These are phyloP conservation scores for Ophiostoma quercus DNA, from an alignment of 2,329 filamentous ascomycete genomes.

Conservation along the genomic window DNA sequence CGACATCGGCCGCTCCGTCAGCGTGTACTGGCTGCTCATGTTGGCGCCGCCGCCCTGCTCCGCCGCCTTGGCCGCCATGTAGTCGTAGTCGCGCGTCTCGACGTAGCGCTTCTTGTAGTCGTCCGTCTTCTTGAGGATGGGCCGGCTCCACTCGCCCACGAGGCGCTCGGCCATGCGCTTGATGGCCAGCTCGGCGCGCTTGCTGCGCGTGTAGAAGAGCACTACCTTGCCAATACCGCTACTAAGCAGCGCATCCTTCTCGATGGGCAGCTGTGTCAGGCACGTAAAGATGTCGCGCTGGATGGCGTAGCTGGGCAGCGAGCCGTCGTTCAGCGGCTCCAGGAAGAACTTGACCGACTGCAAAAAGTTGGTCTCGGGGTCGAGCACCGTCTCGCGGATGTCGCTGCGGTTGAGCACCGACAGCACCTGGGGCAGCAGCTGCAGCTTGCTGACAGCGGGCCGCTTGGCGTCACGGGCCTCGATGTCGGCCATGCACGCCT, in stretches of 20 bases:
- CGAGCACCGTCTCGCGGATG: conserved; percentile 75
- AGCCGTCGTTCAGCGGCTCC: conserved; percentile 89
- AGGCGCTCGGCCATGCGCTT: conserved; percentile 90
- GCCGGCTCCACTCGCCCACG: conserved; percentile 92
- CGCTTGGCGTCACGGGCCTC: conserved; percentile 70
- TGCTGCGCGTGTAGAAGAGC: conserved; percentile 94
- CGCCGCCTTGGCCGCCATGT: conserved; percentile 50
- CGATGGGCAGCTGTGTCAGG: conserved; percentile 73
- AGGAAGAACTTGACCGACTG: conserved; percentile 96
- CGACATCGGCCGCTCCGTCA: conserved; percentile 45
- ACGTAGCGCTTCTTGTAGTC: conserved; percentile 83
- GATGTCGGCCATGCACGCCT: conserved; percentile 82
- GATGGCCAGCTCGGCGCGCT: conserved; percentile 78
- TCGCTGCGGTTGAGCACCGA: conserved; percentile 85
- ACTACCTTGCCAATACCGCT: conserved; percentile 95
- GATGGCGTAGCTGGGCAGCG: conserved; percentile 92
- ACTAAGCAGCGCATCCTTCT: conserved; percentile 83
- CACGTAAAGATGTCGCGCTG: conserved; percentile 89
- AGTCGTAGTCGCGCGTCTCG: conserved; percentile 59
- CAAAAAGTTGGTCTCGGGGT: conserved; percentile 91
- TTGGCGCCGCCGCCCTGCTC: conserved; percentile 33
- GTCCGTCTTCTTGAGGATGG: conserved; percentile 87
- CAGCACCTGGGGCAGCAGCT: conserved; percentile 86
- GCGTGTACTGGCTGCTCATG: conserved; percentile 41
- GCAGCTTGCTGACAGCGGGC: conserved; percentile 87